These are phyloP conservation scores for Cutaneotrichosporon spelunceum DNA, from an alignment of 1,284 basidiomycete genomes.

Conservation along the genomic window DNA sequence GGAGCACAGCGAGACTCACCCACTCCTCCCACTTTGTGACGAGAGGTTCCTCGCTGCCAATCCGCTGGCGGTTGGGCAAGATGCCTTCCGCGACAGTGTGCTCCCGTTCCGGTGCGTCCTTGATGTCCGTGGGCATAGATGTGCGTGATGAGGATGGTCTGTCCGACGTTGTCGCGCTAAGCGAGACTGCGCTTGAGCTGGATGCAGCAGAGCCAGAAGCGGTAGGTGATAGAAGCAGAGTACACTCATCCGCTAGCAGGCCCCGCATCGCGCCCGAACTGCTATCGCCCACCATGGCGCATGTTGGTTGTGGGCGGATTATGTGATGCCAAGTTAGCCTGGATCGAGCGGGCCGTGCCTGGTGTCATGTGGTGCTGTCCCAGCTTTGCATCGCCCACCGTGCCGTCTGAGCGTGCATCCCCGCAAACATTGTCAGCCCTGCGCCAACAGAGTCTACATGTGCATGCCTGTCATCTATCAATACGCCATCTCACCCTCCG, in stretches of 20 bases:
- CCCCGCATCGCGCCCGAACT: not conserved
- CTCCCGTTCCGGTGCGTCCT: not conserved
- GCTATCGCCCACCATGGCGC: not conserved
- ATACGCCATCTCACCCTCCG: not conserved
- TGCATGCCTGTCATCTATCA: not conserved
- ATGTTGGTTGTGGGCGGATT: not conserved
- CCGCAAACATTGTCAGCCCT: not conserved
- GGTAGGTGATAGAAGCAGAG: not conserved
- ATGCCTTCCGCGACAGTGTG: not conserved
- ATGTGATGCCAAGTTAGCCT: not conserved
- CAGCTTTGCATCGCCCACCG: too few relatives aligned
- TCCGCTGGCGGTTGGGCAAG: not conserved
- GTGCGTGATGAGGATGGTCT: not conserved
- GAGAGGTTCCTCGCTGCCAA: not conserved
- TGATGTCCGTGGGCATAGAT: not conserved
- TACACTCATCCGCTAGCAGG: not conserved
- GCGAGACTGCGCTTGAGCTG: not conserved
- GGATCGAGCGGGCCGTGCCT: not conserved
- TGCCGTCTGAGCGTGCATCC: not conserved
- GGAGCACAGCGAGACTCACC: not conserved
- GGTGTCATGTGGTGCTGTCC: not conserved
- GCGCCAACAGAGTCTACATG: slow-evolving; percentile 1
- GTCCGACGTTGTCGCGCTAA: too few relatives aligned
- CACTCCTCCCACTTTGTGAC: not conserved
- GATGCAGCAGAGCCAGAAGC: not conserved